Evolutionary conservation across 257 asterid species (phyloP).

Genomic region (Nicotiana tabacum): DNA sequence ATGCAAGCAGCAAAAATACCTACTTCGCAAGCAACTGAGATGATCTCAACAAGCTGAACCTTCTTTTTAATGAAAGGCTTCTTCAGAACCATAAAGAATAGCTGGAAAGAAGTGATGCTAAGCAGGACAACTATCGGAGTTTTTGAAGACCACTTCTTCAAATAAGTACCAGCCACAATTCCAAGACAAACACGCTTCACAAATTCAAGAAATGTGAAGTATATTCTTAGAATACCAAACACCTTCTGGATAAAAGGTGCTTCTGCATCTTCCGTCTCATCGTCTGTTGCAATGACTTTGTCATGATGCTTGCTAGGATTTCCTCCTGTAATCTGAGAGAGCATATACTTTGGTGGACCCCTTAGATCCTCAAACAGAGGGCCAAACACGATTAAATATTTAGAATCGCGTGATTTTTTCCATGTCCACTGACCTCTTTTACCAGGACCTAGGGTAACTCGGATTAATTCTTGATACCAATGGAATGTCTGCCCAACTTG

Average conservation of each 20-base stretch:
- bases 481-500: constrained; percentile 57
- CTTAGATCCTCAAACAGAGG: constrained; percentile 92
- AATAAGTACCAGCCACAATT: constrained; percentile 59
- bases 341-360: constrained; percentile 97
- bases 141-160: constrained; percentile 42
- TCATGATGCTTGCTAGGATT: constrained; percentile 34
- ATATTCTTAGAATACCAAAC: constrained; percentile 83
- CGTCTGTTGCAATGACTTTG: constrained; percentile 78
- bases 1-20: constrained; percentile 49
- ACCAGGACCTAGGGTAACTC: constrained; percentile 88
- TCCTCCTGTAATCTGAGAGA: constrained; percentile 63
- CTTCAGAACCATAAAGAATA: constrained; percentile 87
- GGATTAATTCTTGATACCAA: constrained; percentile 85
- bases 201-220: constrained; percentile 65
- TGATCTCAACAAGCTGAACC: constrained; percentile 81
- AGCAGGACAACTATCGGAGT: constrained; percentile 52
- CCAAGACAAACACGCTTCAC: constrained; percentile 60
- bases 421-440: constrained; percentile 99
- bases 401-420: constrained; percentile 47
- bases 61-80: constrained; percentile 87
- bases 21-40: constrained; percentile 54
- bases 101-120: constrained; percentile 62
- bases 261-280: constrained; percentile 89
- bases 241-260: constrained; percentile 81
- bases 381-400: constrained; percentile 49